Evolutionary conservation across 2,329 filamentous ascomycete species (phyloP), one percentile per base, ranked within the genome.

Genomic region (Tolypocladium cylindrosporum): DNA sequence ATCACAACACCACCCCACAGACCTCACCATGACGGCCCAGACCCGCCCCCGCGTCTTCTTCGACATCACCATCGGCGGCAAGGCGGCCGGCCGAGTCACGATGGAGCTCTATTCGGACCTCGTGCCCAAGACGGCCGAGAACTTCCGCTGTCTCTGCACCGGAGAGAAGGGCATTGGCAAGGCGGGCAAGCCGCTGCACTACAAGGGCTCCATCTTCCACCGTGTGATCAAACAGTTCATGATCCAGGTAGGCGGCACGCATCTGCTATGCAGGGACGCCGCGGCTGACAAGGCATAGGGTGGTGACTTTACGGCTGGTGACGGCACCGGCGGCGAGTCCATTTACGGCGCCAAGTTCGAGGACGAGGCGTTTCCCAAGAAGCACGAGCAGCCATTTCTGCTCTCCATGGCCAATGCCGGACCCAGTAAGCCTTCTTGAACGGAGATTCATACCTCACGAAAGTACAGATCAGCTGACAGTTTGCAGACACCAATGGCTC

Each of bases 141-240:
- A 97, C 82, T 97, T 97, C 81, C 90, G 92, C 68, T 85, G 87
- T 57, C 85, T 97, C 61, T 97, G 91, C 79, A 96, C 93, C 0
- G 93, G 93, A 65, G 93, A 97, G 79, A 97, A 96, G 77, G 93
- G 93, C 61, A 66, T 82, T 31, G 90, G 91, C 64, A 89, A 90
- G 71, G 75, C 83, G 37, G 92, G 91, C 71, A 92, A 92, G 76
- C 88, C 88, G 52, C 82, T 99, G 56, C 89, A 90, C 79, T 99
- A 91, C 84, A 97, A 97, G 80, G 89, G 90, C 65, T 95, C 90
- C 61, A 79, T 78, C 66, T 97, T 99, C 81, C 93, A 99, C 79
- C 89, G 93, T 55, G 89, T 99, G 63, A 99, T 99, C 79, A 97
- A 97, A 81, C 84, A 90, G 68, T 99, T 99, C 77, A 97, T 99